Percentiles rank a stretch among this genome's conserved stretches.
Evolutionary conservation across 2,329 filamentous ascomycete species (phyloP).

Genomic region (Xylariaceae sp.): DNA sequence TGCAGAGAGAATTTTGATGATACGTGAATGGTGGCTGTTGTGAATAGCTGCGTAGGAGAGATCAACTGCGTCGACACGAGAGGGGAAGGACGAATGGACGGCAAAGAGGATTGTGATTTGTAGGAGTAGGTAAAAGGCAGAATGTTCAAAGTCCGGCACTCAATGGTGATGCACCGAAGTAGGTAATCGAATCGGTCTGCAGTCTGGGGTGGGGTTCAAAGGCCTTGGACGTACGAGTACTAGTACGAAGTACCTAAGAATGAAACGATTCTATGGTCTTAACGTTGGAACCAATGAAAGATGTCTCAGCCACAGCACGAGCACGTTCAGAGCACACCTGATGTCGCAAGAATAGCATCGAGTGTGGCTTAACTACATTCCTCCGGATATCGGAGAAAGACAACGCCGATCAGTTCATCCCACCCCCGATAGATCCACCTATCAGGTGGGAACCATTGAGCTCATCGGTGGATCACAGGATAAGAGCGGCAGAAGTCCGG

Average conservation of each 20-base stretch:
- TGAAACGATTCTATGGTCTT: too few relatives aligned
- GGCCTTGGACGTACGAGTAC: neutral
- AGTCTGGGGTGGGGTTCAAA: neutral
- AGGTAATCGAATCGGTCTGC: neutral
- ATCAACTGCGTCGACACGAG: slow-evolving; percentile 10
- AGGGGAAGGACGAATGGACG: slow-evolving; percentile 14
- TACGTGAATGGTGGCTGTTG: slow-evolving; percentile 5
- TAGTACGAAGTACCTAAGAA: too few relatives aligned
- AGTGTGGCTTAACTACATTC: neutral
- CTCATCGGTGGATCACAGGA: too few relatives aligned
- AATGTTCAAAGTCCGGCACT: neutral
- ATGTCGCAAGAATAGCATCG: neutral
- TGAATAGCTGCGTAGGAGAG: neutral
- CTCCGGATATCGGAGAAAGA: neutral
- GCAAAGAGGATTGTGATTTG: slow-evolving; percentile 4
- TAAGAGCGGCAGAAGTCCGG: slow-evolving; percentile 18
- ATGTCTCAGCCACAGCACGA: neutral
- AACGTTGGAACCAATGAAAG: neutral
- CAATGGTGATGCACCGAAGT: neutral
- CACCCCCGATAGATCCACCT: too few relatives aligned
- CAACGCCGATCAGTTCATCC: neutral
- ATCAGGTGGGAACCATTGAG: too few relatives aligned
- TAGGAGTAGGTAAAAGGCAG: neutral
- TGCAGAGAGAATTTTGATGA: too few relatives aligned
- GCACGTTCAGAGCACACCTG: neutral